Evolutionary conservation across 352 stramenopile genomes (phyloP), one percentile per base, ranked within the genome.

Genomic region (Phytophthora multivora): DNA sequence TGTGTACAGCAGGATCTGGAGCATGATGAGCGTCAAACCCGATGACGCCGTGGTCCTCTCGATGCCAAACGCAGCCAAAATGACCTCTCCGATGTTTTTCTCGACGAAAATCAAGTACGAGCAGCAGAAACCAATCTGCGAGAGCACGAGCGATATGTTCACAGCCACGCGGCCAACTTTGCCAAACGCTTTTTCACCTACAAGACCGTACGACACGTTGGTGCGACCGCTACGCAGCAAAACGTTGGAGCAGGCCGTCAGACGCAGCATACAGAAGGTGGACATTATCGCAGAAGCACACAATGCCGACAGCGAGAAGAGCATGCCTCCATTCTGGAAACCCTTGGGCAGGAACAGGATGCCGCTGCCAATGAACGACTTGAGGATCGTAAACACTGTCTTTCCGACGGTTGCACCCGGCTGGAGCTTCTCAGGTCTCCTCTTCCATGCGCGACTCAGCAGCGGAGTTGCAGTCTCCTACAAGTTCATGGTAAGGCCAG

Each of bases 91-190:
- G 16, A 90, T 78, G 56, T 90, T 90, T 60, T 83, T 76, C 54
- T 86, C 78, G 46, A 90, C 80, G 51, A 90, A 90, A 42, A 90
- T 90, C 28, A 88, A 66, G 57, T 90, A 90, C 56, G 80, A 88
- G 58, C 80, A 90, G 61, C 80, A 90, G 65, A 90, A 90, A 9
- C 80, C 80, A 42, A 82, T 61, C 47, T 90, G 80, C 28, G 80
- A 88, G 35, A 90, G 80, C 38, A 90, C 75, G 16, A 90, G 78
- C 47, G 80, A 90, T 23, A 88, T 73, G 41, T 89, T 86, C 23
- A 90, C 80, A 35, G 80, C 76, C 6, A 82, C 53, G 19, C 76
- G 69, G 4, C 80, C 80, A 0, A 71, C 35, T 35, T 70, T 72
- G 8, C 80, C 80, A n/a, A 80, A 87, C 19, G 80, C 68, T 21